phyloP scores from a whole-genome alignment of 148 eudicot genomes.

The Arctostaphylos glauca region DNA sequence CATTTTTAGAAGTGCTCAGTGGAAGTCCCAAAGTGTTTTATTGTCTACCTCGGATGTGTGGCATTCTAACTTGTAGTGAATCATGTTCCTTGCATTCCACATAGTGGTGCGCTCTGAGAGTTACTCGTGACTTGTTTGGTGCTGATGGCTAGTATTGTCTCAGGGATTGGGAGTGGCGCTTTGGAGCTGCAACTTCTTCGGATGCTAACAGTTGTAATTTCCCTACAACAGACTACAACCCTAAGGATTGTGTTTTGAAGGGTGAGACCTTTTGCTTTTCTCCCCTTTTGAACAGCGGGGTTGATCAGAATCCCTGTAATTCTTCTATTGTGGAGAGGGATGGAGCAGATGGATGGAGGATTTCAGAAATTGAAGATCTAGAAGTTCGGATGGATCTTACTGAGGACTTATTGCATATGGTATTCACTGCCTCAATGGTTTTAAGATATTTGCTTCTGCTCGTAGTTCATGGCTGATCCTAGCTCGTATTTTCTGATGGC shows the following conservation, averaged over 20 bases:
- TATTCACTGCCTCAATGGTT: slow-evolving; percentile 21
- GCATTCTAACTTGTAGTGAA: background rate
- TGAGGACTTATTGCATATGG: slow-evolving; percentile 94
- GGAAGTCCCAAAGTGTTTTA: background rate
- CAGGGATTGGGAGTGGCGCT: slow-evolving; percentile 47
- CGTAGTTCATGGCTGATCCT: background rate
- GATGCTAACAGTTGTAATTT: slow-evolving; percentile 18
- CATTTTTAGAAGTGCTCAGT: background rate
- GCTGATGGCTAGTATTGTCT: slow-evolving; percentile 12
- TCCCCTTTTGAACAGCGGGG: slow-evolving; percentile 28
- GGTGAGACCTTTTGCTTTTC: slow-evolving; percentile 27
- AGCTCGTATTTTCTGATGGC: background rate
- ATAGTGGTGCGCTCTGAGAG: background rate
- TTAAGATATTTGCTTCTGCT: slow-evolving; percentile 5
- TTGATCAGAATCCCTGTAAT: slow-evolving; percentile 27
- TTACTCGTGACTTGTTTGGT: slow-evolving; percentile 6
- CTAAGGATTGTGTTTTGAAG: slow-evolving; percentile 18
- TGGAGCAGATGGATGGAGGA: slow-evolving; percentile 22
- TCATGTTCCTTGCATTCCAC: background rate
- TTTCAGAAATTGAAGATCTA: slow-evolving; percentile 36
- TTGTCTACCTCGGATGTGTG: background rate
- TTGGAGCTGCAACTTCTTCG: slow-evolving; percentile 30
- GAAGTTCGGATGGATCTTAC: slow-evolving; percentile 89
- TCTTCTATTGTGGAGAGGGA: slow-evolving; percentile 24
- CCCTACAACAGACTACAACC: slow-evolving; percentile 21